Evolutionary conservation across 2,329 filamentous ascomycete genomes (phyloP), one percentile per base, ranked within the genome.

Genomic region (Aureobasidium sp.): DNA sequence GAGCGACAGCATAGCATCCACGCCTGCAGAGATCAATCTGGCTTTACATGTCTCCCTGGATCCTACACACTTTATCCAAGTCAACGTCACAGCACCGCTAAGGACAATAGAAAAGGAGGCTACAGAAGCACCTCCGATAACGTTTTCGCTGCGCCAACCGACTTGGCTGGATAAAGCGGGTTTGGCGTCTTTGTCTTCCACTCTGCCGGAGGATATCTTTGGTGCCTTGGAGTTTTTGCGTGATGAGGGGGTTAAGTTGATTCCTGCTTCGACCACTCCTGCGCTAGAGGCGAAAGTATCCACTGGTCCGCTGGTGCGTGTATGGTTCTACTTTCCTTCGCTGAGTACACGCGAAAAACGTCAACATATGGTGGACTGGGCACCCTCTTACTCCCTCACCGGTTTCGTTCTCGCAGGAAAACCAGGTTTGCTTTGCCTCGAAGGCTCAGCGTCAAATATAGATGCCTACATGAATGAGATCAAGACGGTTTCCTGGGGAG

Each of bases 251-350:
- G 61, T 63, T 0, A 64, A 67, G 5, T 70, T 76, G 20, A 65
- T 62, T 14, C 17, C 47, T 5, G 6, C 45, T 14, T 20, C 58
- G 7, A 3, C 37, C 41, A 17, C 31, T 3, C 20, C 51, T 55
- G 22, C 58, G 27, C 5, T 61, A 25, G 2, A 45, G 37, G n/a
- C 12, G 11, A 58, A 64, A 1, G 52, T 44, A 12, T 36, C 45
- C 2, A 5, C 41, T n/a, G 67, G 62, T 0, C 69, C 76, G 0
- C 67, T 81, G 0, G 77, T 82, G 3, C 74, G 84, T 9, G 83
- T 82, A 0, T 86, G 83, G 83, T 86, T 86, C 68, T 86, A 86
- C 70, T 85, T 86, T 64, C 83, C 83, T 0, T 85, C 82, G 1
- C 80, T 86, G 60, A 82, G 79, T 44, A 86, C 83, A 0, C 79